Evolutionary conservation across 805 yeast genomes (phyloP).

Genomic region (Clavispora carvajalis): DNA sequence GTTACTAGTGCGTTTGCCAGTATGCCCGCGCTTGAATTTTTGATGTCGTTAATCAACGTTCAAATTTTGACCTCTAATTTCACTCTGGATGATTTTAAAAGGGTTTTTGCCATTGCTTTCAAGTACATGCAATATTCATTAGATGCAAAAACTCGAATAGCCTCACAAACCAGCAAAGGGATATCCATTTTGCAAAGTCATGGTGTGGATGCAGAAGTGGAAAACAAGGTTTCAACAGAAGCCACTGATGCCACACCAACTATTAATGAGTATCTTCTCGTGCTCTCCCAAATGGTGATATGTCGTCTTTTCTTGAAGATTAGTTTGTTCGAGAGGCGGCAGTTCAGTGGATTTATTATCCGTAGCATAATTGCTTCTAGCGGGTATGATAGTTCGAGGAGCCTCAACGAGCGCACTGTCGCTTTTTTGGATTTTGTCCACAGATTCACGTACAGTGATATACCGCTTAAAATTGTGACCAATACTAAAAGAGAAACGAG

Average conservation of each 20-base stretch:
- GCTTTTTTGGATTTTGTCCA: conserved; percentile 65
- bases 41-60: conserved; percentile 58
- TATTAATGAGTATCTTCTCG: conserved; percentile 54
- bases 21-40: conserved; percentile 71
- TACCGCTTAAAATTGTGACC: conserved; percentile 45
- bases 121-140: conserved; percentile 68
- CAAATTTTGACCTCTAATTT: conserved; percentile 67
- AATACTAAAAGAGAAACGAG: not conserved
- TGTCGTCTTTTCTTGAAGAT: conserved; percentile 69
- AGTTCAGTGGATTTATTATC: conserved; percentile 57
- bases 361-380: conserved; percentile 44
- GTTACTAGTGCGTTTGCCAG: conserved; percentile 65
- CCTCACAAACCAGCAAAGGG: not conserved
- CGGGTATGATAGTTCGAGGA: conserved; percentile 16
- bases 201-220: conserved; percentile 48
- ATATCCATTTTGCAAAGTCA: conserved; percentile 11
- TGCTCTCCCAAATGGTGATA: conserved; percentile 64
- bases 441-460: conserved; percentile 60
- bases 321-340: conserved; percentile 50
- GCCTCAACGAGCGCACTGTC: conserved; percentile 47
- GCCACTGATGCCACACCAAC: conserved; percentile 41
- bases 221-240: conserved; percentile 49
- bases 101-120: conserved; percentile 81
- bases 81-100: conserved; percentile 68
- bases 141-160: conserved; percentile 30